Evolutionary conservation across 371 early-diverging fungal genomes (phyloP), one percentile per base, ranked within the genome.

Genomic region (Syncephalastrum sp.): DNA sequence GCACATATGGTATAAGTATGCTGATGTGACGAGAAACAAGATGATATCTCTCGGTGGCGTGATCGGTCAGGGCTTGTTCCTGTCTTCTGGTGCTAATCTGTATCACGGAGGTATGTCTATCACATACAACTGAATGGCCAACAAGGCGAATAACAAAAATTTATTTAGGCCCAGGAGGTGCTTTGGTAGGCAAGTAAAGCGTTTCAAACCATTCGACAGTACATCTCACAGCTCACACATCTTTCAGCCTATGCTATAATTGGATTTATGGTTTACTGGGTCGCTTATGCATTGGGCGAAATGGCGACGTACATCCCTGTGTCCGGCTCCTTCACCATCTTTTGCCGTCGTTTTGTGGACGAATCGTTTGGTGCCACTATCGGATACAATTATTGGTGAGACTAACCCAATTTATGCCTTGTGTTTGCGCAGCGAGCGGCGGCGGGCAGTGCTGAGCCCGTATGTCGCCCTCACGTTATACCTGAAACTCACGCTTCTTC

Each of bases 51-150:
- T 90, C 21, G 91, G 90, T 29, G 91, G 91, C 47, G 87, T 89
- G 0, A 87, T 92, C 53, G 88, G 91, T 17, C 94, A 94, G 56
- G 96, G 96, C 52, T 81, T 96, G 47, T 96, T 94, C 69, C 69
- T 96, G 14, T 92, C 90, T 23, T 87, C 91, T 42, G 96, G 95
- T 43, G 77, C 75, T 13, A 83, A 90, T 23, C 77, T 96, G 46
- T 77, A 83, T n/a, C 60, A 70, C 6, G 96, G 90, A 16, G 96
- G 77, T 69, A 71, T 60, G 60, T 14, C 10, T 33, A 33, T 12
- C 38, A 6, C 2, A 16, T 13, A 16, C n/a, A 46, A 25, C 4
- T 42, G 6, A 5, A 33, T 33, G 10, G 38, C 12, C 38, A 33
- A 12, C 38, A 12, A 47, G 5, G 24, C 8, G 4, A 10, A 23